Base-by-base conservation (phyloP, 1,139 yeast species). In the Candida sojae region DNA sequence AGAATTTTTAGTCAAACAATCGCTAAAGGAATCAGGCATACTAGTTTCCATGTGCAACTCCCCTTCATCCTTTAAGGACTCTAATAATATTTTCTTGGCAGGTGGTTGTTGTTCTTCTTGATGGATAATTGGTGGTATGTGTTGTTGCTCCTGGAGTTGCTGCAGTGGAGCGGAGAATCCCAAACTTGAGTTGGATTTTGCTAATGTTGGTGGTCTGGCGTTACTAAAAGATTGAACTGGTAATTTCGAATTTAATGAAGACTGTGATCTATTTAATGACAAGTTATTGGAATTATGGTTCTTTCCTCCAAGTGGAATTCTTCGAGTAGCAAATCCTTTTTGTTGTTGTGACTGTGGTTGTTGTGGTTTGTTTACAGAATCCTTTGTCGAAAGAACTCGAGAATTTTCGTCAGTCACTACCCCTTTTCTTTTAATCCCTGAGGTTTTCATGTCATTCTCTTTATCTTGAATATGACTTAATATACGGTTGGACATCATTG, bases 251-350 rank as follows among this genome's bases (percentile, higher is more conserved):
- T 48, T 58, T 30, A 70, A 50, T 17, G 65, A 57, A 10, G 75
- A 62, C 44, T 69, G 67, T 2, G 78, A 71, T 49, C 77, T 60
- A 44, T 61, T 67, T 50, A 73, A 61, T 3, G 60, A 45, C 1
- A 72, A 68, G n/a, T 61, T 45, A 32, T 53, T 53, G 29, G 56
- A 56, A 56, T 78, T 78, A 47, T 66, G 71, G 56, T 75, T 77
- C 55, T 79, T 79, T 2, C 82, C 82, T 3, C 81, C 80, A 49
- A 79, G 67, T 0, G 83, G 83, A 1, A 77, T 66, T 54, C 83
- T 33, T 35, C 42, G 39, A 29, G 12, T 35, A n/a, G 39, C n/a
- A 6, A 45, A 45, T 13, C 42, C 48, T 37, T 32, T 37, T 33
- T 39, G 31, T 43, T 46, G 47, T 21, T 29, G 28, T 21, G 10